phyloP scores from a whole-genome alignment of 2,329 filamentous ascomycete species.

The Cladosporium sp. region DNA sequence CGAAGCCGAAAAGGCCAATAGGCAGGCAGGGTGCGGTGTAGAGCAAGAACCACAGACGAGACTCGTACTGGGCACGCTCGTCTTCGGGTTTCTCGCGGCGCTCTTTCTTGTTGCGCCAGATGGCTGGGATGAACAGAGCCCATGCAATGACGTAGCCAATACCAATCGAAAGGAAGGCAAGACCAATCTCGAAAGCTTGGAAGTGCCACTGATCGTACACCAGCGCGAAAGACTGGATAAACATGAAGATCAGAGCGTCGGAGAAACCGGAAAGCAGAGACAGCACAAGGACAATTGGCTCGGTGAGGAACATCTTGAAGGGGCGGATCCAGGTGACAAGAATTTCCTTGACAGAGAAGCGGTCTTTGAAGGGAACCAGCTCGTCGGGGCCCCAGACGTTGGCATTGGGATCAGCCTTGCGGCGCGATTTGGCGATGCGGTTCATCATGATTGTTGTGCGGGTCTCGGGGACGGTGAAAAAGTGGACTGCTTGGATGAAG shows the following conservation, averaged over 20 bases:
- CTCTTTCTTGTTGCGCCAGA: conserved; percentile 49
- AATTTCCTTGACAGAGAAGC: conserved; percentile 42
- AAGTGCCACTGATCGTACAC: conserved; percentile 69
- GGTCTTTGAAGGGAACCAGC: conserved; percentile 47
- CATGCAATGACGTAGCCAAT: conserved; percentile 65
- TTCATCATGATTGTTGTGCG: conserved; percentile 76
- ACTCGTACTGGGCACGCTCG: conserved; percentile 58
- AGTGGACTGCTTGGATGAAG: conserved; percentile 58
- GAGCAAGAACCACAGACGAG: conserved; percentile 63
- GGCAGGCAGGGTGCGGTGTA: conserved; percentile 60
- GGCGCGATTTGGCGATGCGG: conserved; percentile 69
- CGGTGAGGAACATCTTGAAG: conserved; percentile 72
- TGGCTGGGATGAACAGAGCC: conserved; percentile 55
- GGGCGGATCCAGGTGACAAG: conserved; percentile 59
- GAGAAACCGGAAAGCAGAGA: conserved; percentile 72
- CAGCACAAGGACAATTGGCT: conserved; percentile 69
- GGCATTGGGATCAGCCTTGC: conserved; percentile 38
- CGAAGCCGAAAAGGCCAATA: conserved; percentile 68
- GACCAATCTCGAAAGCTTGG: conserved; percentile 52
- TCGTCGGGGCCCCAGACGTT: conserved; percentile 76
- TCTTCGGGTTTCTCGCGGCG: conserved; percentile 47
- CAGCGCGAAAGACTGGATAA: conserved; percentile 67
- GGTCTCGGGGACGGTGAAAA: conserved; percentile 71
- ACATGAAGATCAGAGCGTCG: conserved; percentile 76
- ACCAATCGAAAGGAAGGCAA: conserved; percentile 64